A percentile compares a stretch with the other conserved stretches of the same genome.
These are phyloP conservation scores for Alternaria longipes DNA, from an alignment of 2,329 filamentous ascomycete species.

Conservation along the genomic window DNA sequence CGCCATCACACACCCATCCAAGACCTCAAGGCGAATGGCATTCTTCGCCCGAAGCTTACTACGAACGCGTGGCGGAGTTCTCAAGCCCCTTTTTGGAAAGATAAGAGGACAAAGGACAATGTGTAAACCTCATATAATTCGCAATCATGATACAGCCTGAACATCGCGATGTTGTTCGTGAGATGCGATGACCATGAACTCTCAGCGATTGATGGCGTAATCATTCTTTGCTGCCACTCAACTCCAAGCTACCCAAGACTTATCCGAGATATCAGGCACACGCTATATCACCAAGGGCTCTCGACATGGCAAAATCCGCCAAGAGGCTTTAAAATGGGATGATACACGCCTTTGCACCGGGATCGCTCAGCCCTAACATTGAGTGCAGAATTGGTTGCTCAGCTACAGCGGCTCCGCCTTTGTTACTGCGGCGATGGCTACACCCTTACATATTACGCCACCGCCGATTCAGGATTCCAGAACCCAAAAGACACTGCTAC, in stretches of 20 bases:
- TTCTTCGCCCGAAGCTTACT: neutral
- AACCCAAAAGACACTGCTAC: neutral
- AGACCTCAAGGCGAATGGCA: neutral
- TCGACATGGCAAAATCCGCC: neutral
- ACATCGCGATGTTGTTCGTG: neutral
- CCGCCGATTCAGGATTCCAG: neutral
- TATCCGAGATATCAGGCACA: neutral
- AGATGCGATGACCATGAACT: neutral
- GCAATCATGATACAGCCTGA: neutral
- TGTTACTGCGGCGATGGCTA: slow-evolving; percentile 6
- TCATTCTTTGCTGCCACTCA: neutral
- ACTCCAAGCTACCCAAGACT: neutral
- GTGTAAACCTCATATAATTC: neutral
- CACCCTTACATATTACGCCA: neutral
- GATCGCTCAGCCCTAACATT: neutral
- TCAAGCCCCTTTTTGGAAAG: neutral
- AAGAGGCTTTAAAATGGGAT: neutral
- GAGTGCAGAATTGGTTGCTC: neutral
- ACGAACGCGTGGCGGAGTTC: neutral
- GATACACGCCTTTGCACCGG: neutral
- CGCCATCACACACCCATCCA: slow-evolving; percentile 15
- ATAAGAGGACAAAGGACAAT: neutral
- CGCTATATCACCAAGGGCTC: neutral
- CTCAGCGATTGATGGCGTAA: neutral
- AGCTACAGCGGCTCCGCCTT: neutral